phyloP scores from a whole-genome alignment of 2,329 filamentous ascomycete genomes.

The Mariannaea elegans region DNA sequence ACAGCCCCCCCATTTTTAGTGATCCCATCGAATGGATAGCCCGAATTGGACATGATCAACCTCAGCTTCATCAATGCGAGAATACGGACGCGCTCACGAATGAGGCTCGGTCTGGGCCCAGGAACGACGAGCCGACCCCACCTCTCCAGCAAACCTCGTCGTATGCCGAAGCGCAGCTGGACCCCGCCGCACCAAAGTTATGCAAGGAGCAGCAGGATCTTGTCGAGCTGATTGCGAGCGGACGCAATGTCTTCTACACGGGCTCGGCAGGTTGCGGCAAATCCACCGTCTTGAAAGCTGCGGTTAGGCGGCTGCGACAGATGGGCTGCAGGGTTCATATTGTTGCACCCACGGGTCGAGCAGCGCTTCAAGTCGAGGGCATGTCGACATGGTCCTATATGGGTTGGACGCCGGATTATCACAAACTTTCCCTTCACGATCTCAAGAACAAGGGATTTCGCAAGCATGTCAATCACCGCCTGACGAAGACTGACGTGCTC shows the following conservation, averaged over 20 bases:
- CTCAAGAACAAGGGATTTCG: not conserved
- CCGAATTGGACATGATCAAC: not conserved
- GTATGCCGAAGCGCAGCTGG: too few relatives aligned
- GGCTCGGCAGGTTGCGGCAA: constrained; percentile 63
- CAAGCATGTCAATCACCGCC: constrained; percentile 41
- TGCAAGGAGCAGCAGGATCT: constrained; percentile 37
- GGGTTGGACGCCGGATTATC: constrained; percentile 58
- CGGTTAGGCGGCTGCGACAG: constrained; percentile 21
- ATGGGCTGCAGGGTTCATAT: constrained; percentile 52
- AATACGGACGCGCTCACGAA: too few relatives aligned
- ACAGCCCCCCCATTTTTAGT: not conserved
- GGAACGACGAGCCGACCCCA: too few relatives aligned
- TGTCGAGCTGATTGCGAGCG: constrained; percentile 56
- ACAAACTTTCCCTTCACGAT: constrained; percentile 27
- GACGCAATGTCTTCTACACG: constrained; percentile 70
- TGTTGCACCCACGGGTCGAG: constrained; percentile 67
- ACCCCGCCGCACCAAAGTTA: too few relatives aligned
- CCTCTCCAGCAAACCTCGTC: too few relatives aligned
- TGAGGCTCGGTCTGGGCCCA: too few relatives aligned
- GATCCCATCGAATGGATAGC: not conserved
- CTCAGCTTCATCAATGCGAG: not conserved
- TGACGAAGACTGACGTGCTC: constrained; percentile 60
- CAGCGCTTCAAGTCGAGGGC: constrained; percentile 65
- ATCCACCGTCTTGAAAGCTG: constrained; percentile 38
- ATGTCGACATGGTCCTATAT: constrained; percentile 66